Base-by-base conservation (phyloP, 176 grass and related monocot genomes). In the Tillandsia leiboldiana region DNA sequence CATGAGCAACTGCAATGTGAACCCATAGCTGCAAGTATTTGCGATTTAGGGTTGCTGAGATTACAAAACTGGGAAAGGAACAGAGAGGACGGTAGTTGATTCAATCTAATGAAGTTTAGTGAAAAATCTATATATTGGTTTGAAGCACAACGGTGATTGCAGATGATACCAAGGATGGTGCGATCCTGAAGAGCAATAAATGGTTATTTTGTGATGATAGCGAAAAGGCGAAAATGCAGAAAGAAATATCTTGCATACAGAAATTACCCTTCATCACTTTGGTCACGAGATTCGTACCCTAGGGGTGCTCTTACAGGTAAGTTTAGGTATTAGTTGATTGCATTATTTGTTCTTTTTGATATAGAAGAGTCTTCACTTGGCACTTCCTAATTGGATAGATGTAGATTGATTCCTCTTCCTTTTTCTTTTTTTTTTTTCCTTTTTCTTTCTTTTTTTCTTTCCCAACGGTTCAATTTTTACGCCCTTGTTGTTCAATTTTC, bases 1-100 rank as follows among this genome's bases (percentile, higher is more conserved):
- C 71, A 84, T 89, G 86, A 76, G 51, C n/a, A 80, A 82, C 27
- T 94, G 90, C 80, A 89, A 94, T 54, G 80, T 94, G n/a, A 88
- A 86, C 78, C 83, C 83, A 15, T 94, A 85, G 66, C 56, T 18
- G 56, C n/a, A 61, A 23, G 9, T 61, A 9, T 61, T 9, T 61
- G 15, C 8, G 17, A 17, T 0, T 22, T 61, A 10, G 14, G 53
- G 53, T 12, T 12, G 8, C 13, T 57, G 53, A 57, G n/a, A 10
- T 20, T 61, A 61, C 17, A 9, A 61, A 61, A 61, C 3, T 42
- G 33, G 33, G 6, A 9, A 15, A 22, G 22, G 56, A 20, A 61
- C 22, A 20, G 56, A 22, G 1, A 18, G 56, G 22, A 23, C 56
- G 8, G 18, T 15, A 61, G 7, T 20, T n/a, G 13, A n/a, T 23